Base-by-base conservation (phyloP, 2,329 filamentous ascomycete species). In the Colletotrichum gloeosporioides region DNA sequence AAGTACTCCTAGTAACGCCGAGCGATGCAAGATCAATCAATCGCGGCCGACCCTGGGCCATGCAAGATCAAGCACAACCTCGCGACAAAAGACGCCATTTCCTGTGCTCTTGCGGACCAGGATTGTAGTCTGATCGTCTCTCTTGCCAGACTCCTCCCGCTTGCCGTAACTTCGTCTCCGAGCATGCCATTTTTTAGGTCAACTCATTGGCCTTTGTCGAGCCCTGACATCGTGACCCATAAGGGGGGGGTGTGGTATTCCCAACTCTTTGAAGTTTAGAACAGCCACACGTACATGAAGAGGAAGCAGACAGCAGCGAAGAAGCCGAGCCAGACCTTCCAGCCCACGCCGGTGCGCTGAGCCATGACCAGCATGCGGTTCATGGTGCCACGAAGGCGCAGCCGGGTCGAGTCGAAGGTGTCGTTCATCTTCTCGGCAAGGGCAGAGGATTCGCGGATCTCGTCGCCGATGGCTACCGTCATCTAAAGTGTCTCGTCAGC, bases 321-420 rank as follows among this genome's bases (percentile, higher is more conserved):
- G 86, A 99, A 99, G 59, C 88, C 90, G 68, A 98, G 84, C 97
- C 97, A 99, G 73, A 96, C 94, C 86, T 92, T 96, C 97, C 97
- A 99, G 81, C 96, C 94, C 12, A 99, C 93, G n/a, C 97, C 97
- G 3, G 96, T 98, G 81, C 93, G 90, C 87, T 99, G 92, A 6
- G 97, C 97, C 97, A 99, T 99, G 70, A 96, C 84, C 79, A 99
- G 87, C 97, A 99, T 99, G 75, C 96, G 90, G 83, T 95, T 98
- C 97, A 99, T 99, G 22, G 98, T 99, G 70, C 96, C 96, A 61
- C 93, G 91, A 77, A 99, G 88, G 78, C 95, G 92, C 69, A 96
- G 87, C 39, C 96, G 89, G 69, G 96, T 98, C 80, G 91, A 92
- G 83, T 99, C 96, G 83, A 99, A 99, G 7, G 92, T 91, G 82